Evolutionary conservation across 768 basidiomycete species (phyloP), one percentile per base, ranked within the genome.

Genomic region (Vishniacozyma victoriae): DNA sequence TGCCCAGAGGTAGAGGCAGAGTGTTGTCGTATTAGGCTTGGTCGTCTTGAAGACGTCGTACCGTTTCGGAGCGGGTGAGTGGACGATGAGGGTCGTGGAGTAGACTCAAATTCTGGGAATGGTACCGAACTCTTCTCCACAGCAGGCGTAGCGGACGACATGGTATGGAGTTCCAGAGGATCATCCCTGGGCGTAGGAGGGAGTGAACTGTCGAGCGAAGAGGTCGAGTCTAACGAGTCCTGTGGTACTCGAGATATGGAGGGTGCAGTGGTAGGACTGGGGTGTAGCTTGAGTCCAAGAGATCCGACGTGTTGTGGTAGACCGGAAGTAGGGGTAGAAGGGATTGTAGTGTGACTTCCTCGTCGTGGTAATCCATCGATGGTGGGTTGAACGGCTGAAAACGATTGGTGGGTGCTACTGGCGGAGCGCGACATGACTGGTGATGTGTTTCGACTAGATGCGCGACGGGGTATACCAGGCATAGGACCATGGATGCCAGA

Each of bases 391-490:
- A 22, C 52, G 58, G 12, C 44, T 5, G 9, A 46, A 22, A 54
- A 60, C 11, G 44, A 5, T 12, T 59, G 48, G 25, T 55, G 44
- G 2, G 44, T 11, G 64, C 59, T 5, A 61, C 35, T 33, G 29
- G 29, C 29, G 22, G 31, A 42, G 11, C 55, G 59, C 14, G 59
- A 60, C 12, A 55, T 23, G 7, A 19, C 2, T 59, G 62, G 55
- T 46, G 38, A 48, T 46, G 15, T 27, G 31, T n/a, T 46, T 37
- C 16, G 59, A 54, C 9, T n/a, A n/a, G 62, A 64, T 13, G 59
- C 45, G 19, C 64, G 59, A 22, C 67, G 57, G 16, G 67, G 67
- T 15, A 69, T 62, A 26, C 63, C 64, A 36, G 67, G 64, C 59
- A 69, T 60, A 1, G 67, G 59, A 29, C 50, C 60, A 14, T 57